phyloP scores from a whole-genome alignment of 1,284 basidiomycete species.

The Ustilago curta region DNA sequence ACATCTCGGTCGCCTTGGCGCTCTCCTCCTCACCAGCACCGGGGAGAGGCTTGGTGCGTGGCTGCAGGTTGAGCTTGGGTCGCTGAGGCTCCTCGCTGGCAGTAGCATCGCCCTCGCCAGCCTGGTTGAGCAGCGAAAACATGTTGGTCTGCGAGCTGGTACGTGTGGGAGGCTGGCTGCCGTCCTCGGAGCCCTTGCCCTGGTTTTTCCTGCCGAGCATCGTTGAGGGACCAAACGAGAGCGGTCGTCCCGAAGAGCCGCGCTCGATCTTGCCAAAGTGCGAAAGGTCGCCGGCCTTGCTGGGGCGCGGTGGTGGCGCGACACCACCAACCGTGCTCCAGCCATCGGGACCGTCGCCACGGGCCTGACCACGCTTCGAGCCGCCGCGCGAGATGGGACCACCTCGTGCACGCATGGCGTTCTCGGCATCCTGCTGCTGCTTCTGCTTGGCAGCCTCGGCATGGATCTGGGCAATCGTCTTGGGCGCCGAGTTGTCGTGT shows the following conservation, averaged over 20 bases:
- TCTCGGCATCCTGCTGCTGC: slow-evolving; percentile 55
- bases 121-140: slow-evolving; percentile 73
- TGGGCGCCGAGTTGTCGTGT: slow-evolving; percentile 80
- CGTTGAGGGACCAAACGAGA: slow-evolving; percentile 77
- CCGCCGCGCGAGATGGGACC: slow-evolving; percentile 81
- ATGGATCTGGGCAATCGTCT: slow-evolving; percentile 89
- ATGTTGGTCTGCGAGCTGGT: slow-evolving; percentile 85
- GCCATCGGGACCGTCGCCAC: slow-evolving; percentile 75
- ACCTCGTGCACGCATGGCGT: slow-evolving; percentile 74
- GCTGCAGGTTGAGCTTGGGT: slow-evolving; percentile 78
- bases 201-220: slow-evolving; percentile 77
- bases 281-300: slow-evolving; percentile 86
- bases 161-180: slow-evolving; percentile 78
- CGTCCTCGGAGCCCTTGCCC: slow-evolving; percentile 72
- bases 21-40: slow-evolving; percentile 66
- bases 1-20: slow-evolving; percentile 73
- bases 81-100: slow-evolving; percentile 75
- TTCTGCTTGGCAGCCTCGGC: slow-evolving; percentile 75
- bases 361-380: slow-evolving; percentile 82
- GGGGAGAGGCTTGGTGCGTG: slow-evolving; percentile 74
- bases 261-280: slow-evolving; percentile 80
- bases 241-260: slow-evolving; percentile 72
- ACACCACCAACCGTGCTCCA: slow-evolving; percentile 82
- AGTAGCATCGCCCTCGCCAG: slow-evolving; percentile 40
- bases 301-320: slow-evolving; percentile 73